These are phyloP conservation scores for Kodamaea anthophila DNA, from an alignment of 1,139 yeast genomes.

Conservation along the genomic window DNA sequence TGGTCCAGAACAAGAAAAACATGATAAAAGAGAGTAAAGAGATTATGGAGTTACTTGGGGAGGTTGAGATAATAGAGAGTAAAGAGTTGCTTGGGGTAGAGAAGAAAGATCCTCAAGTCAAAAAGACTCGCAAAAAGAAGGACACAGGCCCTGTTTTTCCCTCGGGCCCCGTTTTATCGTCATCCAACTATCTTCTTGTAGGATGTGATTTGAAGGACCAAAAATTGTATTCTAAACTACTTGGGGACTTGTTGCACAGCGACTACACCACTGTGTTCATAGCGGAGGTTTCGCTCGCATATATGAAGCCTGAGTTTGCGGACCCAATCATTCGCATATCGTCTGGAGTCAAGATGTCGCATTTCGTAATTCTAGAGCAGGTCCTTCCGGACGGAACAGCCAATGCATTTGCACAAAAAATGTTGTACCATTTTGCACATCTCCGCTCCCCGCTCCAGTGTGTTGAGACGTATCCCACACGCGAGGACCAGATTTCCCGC, in stretches of 20 bases:
- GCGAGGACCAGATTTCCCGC: constrained; percentile 43
- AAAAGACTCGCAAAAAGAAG: constrained; percentile 1
- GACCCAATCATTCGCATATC: constrained; percentile 54
- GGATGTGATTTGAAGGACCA: constrained; percentile 66
- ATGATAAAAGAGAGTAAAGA: constrained; percentile 48
- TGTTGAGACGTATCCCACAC: constrained; percentile 52
- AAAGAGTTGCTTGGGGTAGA: constrained; percentile 1
- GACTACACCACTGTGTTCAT: constrained; percentile 49
- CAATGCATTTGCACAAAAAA: constrained; percentile 69
- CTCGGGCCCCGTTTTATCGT: constrained; percentile 26
- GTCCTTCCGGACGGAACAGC: constrained; percentile 55
- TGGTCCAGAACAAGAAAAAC: constrained; percentile 46
- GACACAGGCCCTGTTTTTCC: background rate
- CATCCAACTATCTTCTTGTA: constrained; percentile 50
- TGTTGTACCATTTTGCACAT: constrained; percentile 67
- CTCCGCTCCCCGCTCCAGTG: constrained; percentile 68
- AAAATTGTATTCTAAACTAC: constrained; percentile 31
- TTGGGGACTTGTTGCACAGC: constrained; percentile 20
- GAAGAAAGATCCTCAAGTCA: background rate
- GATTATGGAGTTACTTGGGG: constrained; percentile 39
- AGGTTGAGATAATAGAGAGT: constrained; percentile 7
- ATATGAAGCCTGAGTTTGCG: constrained; percentile 68
- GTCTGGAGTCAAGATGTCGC: constrained; percentile 40
- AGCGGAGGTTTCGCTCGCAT: constrained; percentile 80
- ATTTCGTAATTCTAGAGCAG: constrained; percentile 67